Evolutionary conservation across 306 rosid genomes (phyloP).

Genomic region (Pachyrhizus erosus): DNA sequence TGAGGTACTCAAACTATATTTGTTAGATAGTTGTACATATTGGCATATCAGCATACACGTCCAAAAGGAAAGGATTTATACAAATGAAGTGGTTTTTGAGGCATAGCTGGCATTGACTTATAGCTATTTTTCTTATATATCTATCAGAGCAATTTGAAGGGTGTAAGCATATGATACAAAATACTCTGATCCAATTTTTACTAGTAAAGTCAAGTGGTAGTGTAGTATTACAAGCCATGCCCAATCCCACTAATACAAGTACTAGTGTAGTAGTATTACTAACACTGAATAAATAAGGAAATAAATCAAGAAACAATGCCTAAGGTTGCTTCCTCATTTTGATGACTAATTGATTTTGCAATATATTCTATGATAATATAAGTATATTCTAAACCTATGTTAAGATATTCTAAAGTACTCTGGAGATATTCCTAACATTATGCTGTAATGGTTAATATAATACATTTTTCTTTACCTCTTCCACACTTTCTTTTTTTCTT

Average conservation of each 20-base stretch:
- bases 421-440: not conserved
- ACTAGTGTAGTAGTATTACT: not conserved
- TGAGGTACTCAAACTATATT: not conserved
- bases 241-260: not conserved
- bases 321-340: not conserved
- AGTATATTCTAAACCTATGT: slow-evolving; percentile 3
- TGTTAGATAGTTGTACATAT: not conserved
- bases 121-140: slow-evolving; percentile 14
- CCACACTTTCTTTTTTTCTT: slow-evolving; percentile 4
- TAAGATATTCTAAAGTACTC: not conserved
- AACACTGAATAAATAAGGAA: not conserved
- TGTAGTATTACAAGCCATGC: not conserved
- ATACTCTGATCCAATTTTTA: not conserved
- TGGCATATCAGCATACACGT: not conserved
- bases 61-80: slow-evolving; percentile 21
- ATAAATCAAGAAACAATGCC: not conserved
- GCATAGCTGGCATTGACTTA: slow-evolving; percentile 39
- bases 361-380: not conserved
- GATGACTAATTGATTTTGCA: slow-evolving; percentile 6
- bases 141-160: slow-evolving; percentile 3
- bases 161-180: not conserved
- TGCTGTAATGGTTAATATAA: slow-evolving; percentile 4
- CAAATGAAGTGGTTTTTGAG: slow-evolving; percentile 25
- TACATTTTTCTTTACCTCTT: not conserved
- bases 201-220: not conserved